These are phyloP conservation scores for Paxillus ammoniavirescens DNA, from an alignment of 768 basidiomycete genomes.

Conservation along the genomic window DNA sequence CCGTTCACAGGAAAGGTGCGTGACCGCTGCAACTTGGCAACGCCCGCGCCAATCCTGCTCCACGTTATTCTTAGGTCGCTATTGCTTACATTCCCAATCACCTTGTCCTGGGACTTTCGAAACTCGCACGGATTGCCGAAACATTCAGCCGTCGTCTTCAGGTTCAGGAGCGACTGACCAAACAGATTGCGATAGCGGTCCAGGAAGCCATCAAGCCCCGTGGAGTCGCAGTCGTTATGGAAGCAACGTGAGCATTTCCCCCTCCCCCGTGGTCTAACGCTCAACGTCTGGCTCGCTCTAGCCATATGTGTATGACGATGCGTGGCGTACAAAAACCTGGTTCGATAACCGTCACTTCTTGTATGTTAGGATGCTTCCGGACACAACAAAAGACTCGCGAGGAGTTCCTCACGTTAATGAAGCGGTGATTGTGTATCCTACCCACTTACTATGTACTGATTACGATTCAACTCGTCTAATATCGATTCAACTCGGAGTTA, in stretches of 20 bases:
- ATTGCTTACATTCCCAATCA: conserved; percentile 98
- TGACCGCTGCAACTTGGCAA: conserved; percentile 3
- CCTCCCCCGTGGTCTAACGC: conserved; percentile 9
- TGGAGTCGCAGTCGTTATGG: conserved; percentile 99
- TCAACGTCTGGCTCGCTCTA: conserved; percentile 30
- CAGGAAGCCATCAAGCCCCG: conserved; percentile 97
- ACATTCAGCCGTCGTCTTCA: conserved; percentile 94
- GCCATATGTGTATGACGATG: conserved; percentile 99
- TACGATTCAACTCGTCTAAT: conserved; percentile 51
- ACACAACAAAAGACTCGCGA: conserved; percentile 98
- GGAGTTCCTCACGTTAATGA: conserved; percentile 78
- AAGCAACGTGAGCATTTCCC: conserved; percentile 77
- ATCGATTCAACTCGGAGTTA: conserved; percentile 33
- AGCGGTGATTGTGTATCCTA: conserved; percentile 29
- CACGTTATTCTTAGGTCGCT: conserved; percentile 63
- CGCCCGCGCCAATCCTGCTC: conserved; percentile 20
- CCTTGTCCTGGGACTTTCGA: conserved; percentile 91
- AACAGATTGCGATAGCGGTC: conserved; percentile 96
- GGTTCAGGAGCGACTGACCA: conserved; percentile 96
- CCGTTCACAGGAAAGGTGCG: conserved; percentile 96
- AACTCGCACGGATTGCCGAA: conserved; percentile 95
- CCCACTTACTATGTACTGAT: neutral
- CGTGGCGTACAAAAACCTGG: conserved; percentile 99
- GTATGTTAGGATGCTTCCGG: conserved; percentile 98
- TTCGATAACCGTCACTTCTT: conserved; percentile 90